Evolutionary conservation across 1,284 basidiomycete species (phyloP), one percentile per base, ranked within the genome.

Genomic region (Leccinum ponderosum): DNA sequence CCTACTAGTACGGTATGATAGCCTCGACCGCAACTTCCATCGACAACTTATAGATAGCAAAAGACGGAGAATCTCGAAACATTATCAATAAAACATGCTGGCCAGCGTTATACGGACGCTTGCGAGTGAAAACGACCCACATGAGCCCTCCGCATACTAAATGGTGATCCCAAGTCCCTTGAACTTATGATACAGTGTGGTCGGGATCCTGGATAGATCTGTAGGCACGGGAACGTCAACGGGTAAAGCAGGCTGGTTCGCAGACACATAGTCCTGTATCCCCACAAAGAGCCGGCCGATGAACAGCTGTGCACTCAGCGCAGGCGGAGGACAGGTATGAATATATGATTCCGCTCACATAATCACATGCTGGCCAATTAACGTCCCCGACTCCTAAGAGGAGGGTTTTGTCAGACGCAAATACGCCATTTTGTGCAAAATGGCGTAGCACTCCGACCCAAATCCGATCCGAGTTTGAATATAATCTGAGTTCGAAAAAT

Each of bases 141-240:
- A 66, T 35, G 44, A 53, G 17, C 14, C 25, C 9, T 39, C 31
- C 15, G 17, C 50, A 39, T 31, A 31, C 29, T 29, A 44, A 53
- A 63, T 53, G 47, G 15, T 33, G 22, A 25, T 58, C 11, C 20
- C 33, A 56, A 37, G 51, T 17, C 50, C 56, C 55, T 48, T 48
- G 44, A 29, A n/a, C 27, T 14, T 9, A 9, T 20, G 29, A 4
- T 9, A 0, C 17, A 47, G 7, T 47, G 25, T 22, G 20, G 25
- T 29, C 57, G 20, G 33, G 58, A 58, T 53, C 63, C 67, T 66
- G 50, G 44, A 12, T 47, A 53, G 63, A 64, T 71, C 68, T 71
- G 60, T 31, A 56, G 11, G 17, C 17, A 55, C 52, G 42, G 55
- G 33, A 20, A 50, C 39, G 20, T 59, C 52, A 17, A 57, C 48